These are phyloP conservation scores for Penicillium bialowiezense DNA, from an alignment of 495 filamentous ascomycete genomes.

Conservation along the genomic window DNA sequence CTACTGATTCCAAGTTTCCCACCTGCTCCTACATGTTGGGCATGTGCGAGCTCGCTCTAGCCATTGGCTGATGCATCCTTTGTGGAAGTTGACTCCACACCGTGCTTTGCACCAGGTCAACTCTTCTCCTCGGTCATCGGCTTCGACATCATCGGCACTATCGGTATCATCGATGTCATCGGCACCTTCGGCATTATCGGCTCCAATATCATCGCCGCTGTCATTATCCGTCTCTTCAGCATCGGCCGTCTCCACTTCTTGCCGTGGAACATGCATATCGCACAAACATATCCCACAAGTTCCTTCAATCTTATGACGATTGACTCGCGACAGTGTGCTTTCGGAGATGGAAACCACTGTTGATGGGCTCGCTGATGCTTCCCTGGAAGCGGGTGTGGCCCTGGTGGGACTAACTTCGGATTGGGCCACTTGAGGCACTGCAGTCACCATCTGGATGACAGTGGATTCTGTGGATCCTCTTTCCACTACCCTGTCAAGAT, in stretches of 20 bases:
- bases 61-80: constrained; percentile 65
- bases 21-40: constrained; percentile 15
- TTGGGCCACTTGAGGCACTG: background rate
- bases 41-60: constrained; percentile 9
- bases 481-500: background rate
- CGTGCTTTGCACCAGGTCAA: constrained; percentile 65
- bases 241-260: background rate
- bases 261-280: background rate
- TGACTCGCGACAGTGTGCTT: constrained; percentile 11
- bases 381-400: background rate
- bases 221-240: background rate
- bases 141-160: background rate
- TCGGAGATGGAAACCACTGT: background rate
- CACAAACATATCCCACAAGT: constrained; percentile 70
- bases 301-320: constrained; percentile 54
- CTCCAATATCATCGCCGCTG: background rate
- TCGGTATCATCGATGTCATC: background rate
- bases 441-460: background rate
- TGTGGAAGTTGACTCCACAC: constrained; percentile 72
- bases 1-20: constrained; percentile 3
- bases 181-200: background rate
- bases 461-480: background rate
- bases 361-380: background rate
- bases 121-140: constrained; percentile 26
- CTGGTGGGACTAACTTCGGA: background rate